Evolutionary conservation across 345 rosid genomes (phyloP).

Genomic region (Eucalyptus curtisii): DNA sequence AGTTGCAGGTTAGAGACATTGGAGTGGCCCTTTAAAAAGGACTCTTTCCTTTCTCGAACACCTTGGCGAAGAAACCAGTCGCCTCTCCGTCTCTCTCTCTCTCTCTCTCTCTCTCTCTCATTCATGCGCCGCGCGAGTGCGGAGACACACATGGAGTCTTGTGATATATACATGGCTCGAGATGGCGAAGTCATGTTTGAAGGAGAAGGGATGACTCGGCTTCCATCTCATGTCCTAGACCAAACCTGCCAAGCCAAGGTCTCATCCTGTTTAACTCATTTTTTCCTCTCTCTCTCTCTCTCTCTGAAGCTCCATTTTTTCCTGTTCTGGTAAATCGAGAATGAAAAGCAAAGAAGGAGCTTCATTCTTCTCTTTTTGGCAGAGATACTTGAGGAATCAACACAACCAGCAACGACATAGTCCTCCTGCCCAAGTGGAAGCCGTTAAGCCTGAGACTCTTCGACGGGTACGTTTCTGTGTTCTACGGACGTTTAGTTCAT

Average conservation of each 20-base stretch:
- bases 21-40: conserved; percentile 17
- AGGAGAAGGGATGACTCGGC: conserved; percentile 28
- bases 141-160: background rate
- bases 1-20: conserved; percentile 71
- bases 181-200: conserved; percentile 32
- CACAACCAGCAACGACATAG: background rate
- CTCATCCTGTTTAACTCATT: background rate
- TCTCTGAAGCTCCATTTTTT: background rate
- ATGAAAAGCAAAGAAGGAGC: background rate
- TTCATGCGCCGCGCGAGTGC: background rate
- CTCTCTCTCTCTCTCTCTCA: background rate
- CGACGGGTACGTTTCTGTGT: background rate
- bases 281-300: background rate
- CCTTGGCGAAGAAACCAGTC: background rate
- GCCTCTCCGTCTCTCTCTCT: background rate
- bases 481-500: background rate
- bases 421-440: background rate
- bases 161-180: background rate
- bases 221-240: conserved; percentile 34
- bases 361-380: background rate
- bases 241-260: conserved; percentile 22
- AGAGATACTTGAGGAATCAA: background rate
- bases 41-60: background rate
- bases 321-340: background rate
- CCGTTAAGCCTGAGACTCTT: background rate